Base-by-base conservation (phyloP, 257 asterid species). In the Solanum bulbocastanum region DNA sequence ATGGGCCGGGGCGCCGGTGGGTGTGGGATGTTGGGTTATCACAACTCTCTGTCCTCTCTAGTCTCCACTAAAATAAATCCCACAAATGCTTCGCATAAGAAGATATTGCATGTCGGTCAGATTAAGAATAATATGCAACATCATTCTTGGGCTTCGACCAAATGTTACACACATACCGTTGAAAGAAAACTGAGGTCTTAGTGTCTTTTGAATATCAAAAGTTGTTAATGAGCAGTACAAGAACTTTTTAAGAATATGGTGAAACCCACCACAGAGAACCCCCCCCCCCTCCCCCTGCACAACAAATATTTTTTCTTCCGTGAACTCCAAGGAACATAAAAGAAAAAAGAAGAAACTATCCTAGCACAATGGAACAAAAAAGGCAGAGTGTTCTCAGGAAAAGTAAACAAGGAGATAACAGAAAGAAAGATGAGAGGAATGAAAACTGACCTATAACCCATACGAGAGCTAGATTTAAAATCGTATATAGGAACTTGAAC, bases 401-500 rank as follows among this genome's bases (percentile, higher is more conserved):
- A 46, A 39, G 32, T 30, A 39, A 75, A 22, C 23, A 71, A 32
- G 11, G 12, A 13, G 30, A 36, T 11, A 44, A 40, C 32, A 85
- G 30, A 33, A 72, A 23, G 33, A 37, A 39, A 20, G 23, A 30
- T 39, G 46, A 89, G 75, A 65, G 84, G 85, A 90, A 76, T 86
- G 71, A 87, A 66, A 88, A 87, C 83, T 89, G 88, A 97, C 99
- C 96, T 97, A 98, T 94, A 95, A 88, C 99, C 99, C 90, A 92
- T 73, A 46, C 98, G 98, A 72, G 98, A 88, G 93, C 99, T 95
- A 40, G 98, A 90, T 90, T 95, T 96, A 89, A 94, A 97, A 90
- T 97, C 99, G 87, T 97, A 97, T 71, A 97, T 91, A 58, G 99
- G 99, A 86, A 95, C 96, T 90, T 95, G 95, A 88, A 94, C 99